phyloP scores from a whole-genome alignment of 1,284 basidiomycete genomes.

The Sanghuangporus sanghuang region DNA sequence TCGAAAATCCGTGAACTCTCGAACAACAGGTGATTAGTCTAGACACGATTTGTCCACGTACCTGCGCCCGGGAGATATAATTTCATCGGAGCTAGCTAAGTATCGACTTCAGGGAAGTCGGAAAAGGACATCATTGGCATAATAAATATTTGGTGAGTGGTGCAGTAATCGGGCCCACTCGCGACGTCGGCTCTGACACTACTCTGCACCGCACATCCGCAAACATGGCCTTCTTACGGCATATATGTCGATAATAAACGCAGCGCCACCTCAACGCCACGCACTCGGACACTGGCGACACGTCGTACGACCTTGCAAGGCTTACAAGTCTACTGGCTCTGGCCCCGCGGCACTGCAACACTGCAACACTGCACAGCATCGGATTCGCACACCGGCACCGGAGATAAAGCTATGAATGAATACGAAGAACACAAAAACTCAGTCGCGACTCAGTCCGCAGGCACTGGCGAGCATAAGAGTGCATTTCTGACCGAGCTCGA shows the following conservation, averaged over 20 bases:
- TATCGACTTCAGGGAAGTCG: neutral
- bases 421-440: neutral
- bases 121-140: neutral
- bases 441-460: neutral
- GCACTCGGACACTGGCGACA: neutral
- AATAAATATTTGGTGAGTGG: neutral
- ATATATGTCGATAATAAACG: neutral
- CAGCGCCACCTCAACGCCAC: neutral
- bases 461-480: neutral
- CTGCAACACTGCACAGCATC: neutral
- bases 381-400: neutral
- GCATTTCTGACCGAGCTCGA: neutral
- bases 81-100: neutral
- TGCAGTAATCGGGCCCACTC: neutral
- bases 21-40: neutral
- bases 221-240: neutral
- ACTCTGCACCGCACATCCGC: neutral
- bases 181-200: neutral
- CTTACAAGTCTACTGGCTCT: neutral
- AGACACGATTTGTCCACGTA: neutral
- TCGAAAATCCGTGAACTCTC: neutral
- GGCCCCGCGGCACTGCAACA: neutral
- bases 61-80: neutral
- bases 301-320: neutral
- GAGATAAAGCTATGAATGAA: slow-evolving; percentile 9